Conservation (phyloP, 2,329 filamentous ascomycete species). For the Aspergillus brasiliensis region DNA sequence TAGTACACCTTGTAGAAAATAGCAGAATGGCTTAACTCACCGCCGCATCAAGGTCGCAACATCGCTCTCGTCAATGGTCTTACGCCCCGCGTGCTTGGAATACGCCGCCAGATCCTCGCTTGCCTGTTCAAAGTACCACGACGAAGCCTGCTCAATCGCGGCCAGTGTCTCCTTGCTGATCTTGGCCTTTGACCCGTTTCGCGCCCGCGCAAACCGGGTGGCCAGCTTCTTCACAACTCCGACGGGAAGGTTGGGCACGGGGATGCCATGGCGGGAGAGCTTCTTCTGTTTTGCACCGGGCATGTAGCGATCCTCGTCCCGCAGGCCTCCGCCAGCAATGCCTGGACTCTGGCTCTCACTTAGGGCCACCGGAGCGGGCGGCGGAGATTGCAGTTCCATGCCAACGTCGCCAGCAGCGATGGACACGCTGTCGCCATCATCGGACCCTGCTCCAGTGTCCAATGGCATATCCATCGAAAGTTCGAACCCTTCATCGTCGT, state of each 20-base stretch:
- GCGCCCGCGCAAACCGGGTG: conserved; percentile 69
- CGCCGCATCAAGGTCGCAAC: conserved; percentile 79
- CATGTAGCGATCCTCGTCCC: conserved; percentile 31
- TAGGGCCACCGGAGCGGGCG: conserved; percentile 30
- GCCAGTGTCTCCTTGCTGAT: conserved; percentile 73
- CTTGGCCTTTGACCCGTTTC: conserved; percentile 66
- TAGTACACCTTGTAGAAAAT: conserved; percentile 24
- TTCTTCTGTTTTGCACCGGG: conserved; percentile 53
- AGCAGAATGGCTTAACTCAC: conserved; percentile 54
- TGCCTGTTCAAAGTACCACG: conserved; percentile 90
- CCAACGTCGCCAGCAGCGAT: conserved; percentile 32
- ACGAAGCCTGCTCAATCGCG: conserved; percentile 76
- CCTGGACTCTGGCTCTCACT: conserved; percentile 38
- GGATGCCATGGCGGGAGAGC: conserved; percentile 70
- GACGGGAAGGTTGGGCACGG: conserved; percentile 73
- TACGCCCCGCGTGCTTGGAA: conserved; percentile 77
- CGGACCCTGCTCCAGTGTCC: conserved; percentile 27
- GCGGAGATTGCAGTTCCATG: conserved; percentile 33
- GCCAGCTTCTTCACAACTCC: conserved; percentile 68
- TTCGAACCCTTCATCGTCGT: conserved; percentile 40
- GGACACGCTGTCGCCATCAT: conserved; percentile 19
- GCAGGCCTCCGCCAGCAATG: conserved; percentile 39
- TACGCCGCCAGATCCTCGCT: conserved; percentile 79
- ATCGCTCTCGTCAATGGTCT: conserved; percentile 83
- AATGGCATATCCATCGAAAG: conserved; percentile 32